Evolutionary conservation across 352 stramenopile genomes (phyloP).

Genomic region (Phytopythium litorale): DNA sequence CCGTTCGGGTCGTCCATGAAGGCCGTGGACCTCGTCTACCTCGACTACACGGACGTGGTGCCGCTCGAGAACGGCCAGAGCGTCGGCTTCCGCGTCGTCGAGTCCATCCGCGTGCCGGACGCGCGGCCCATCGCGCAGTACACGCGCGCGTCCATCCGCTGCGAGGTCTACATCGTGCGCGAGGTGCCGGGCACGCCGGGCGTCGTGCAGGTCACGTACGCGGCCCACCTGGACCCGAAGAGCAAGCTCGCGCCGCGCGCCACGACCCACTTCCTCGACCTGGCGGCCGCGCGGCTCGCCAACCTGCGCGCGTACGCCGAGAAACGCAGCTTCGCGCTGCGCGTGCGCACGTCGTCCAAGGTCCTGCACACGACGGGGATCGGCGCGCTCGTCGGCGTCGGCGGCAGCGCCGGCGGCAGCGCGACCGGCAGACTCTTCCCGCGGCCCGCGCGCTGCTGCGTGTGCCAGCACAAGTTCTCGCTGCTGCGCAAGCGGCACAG

Average conservation of each 20-base stretch:
- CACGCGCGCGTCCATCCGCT: slow-evolving; percentile 67
- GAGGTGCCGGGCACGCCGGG: slow-evolving; percentile 50
- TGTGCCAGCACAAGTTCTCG: slow-evolving; percentile 67
- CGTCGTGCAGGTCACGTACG: slow-evolving; percentile 83
- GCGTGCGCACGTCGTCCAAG: slow-evolving; percentile 22
- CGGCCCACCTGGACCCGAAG: slow-evolving; percentile 78
- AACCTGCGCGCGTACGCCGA: slow-evolving; percentile 66
- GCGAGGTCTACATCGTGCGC: slow-evolving; percentile 76
- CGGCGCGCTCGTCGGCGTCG: not conserved
- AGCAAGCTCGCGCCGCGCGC: slow-evolving; percentile 64
- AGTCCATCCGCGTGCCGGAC: slow-evolving; percentile 78
- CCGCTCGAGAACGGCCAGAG: slow-evolving; percentile 56
- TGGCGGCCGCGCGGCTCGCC: slow-evolving; percentile 39
- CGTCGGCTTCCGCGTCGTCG: slow-evolving; percentile 71
- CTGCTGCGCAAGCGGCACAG: slow-evolving; percentile 76
- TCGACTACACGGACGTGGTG: slow-evolving; percentile 82
- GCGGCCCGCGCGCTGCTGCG: slow-evolving; percentile 41
- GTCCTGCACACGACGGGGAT: not conserved
- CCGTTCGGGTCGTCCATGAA: slow-evolving; percentile 45
- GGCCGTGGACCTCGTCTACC: slow-evolving; percentile 69
- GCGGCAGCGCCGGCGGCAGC: not conserved
- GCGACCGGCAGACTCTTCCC: slow-evolving; percentile 8
- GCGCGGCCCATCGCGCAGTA: slow-evolving; percentile 51
- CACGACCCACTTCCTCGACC: slow-evolving; percentile 56
- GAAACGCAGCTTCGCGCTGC: slow-evolving; percentile 64